phyloP scores from a whole-genome alignment of 208 protist species.

The Leishmania martiniquensis region DNA sequence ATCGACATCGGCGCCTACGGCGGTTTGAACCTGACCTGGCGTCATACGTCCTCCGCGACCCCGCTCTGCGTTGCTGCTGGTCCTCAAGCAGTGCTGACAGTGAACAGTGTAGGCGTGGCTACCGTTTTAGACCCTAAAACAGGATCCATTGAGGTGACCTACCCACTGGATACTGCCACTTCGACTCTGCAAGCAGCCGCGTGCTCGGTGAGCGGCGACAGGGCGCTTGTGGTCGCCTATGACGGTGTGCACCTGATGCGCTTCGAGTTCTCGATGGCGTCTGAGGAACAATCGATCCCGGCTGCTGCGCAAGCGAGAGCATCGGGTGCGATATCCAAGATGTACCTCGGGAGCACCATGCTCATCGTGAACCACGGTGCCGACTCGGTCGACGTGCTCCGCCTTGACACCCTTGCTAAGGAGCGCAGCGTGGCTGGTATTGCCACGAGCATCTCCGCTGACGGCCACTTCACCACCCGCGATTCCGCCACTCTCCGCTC shows the following conservation, averaged over 20 bases:
- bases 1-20: constrained; percentile 36
- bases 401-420: constrained; percentile 16
- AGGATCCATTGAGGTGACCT: constrained; percentile 65
- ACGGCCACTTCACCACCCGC: constrained; percentile 37
- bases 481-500: constrained; percentile 17
- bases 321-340: constrained; percentile 12
- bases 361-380: constrained; percentile 25
- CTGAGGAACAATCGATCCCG: constrained; percentile 40
- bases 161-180: constrained; percentile 21
- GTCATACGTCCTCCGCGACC: constrained; percentile 47
- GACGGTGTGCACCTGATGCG: constrained; percentile 32
- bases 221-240: constrained; percentile 35
- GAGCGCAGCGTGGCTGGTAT: constrained; percentile 22
- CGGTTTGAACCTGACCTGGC: constrained; percentile 58
- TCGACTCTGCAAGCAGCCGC: constrained; percentile 24
- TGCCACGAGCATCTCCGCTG: constrained; percentile 25
- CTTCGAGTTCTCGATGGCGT: constrained; percentile 40
- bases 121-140: constrained; percentile 51
- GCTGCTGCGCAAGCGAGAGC: constrained; percentile 8
- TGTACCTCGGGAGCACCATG: constrained; percentile 18
- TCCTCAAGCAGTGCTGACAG: constrained; percentile 38
- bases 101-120: constrained; percentile 48
- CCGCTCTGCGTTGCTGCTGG: constrained; percentile 60
- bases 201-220: constrained; percentile 41
- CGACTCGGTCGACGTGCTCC: constrained; percentile 15